A percentile compares a stretch with the other conserved stretches of the same genome.
phyloP scores from a whole-genome alignment of 306 rosid genomes.

The Alnus glutinosa region DNA sequence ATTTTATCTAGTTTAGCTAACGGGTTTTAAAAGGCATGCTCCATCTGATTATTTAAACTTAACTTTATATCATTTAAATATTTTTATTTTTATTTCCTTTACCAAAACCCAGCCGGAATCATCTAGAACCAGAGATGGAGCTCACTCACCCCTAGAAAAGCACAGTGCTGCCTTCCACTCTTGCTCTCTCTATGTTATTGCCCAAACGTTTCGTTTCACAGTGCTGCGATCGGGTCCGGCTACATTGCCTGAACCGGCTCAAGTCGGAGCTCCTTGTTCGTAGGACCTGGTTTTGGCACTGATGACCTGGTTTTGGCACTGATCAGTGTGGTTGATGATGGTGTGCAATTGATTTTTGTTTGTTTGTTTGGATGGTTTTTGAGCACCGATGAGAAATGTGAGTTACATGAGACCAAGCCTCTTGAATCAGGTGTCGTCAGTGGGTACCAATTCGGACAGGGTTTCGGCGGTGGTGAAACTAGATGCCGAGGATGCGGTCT shows the following conservation, averaged over 20 bases:
- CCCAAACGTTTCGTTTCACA: conserved; percentile 23
- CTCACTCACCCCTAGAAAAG: too few species aligned
- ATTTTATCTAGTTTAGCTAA: too few species aligned
- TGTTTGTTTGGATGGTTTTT: conserved; percentile 11
- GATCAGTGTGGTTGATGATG: conserved; percentile 21
- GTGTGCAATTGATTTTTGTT: not conserved
- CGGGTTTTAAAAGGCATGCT: too few species aligned
- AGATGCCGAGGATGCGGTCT: conserved; percentile 48
- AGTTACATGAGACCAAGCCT: conserved; percentile 52
- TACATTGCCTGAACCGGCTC: conserved; percentile 11
- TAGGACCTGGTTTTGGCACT: conserved; percentile 2
- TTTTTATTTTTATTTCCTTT: too few species aligned
- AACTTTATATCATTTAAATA: too few species aligned
- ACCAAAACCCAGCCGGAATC: too few species aligned
- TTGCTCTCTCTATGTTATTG: conserved; percentile 36
- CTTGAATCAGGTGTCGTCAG: conserved; percentile 64
- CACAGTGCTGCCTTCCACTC: conserved; percentile 23
- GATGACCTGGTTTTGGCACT: not conserved
- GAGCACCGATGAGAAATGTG: conserved; percentile 42
- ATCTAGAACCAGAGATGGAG: too few species aligned
- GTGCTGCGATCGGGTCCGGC: conserved; percentile 32
- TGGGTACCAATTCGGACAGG: conserved; percentile 51
- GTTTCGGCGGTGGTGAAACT: conserved; percentile 37
- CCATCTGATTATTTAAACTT: too few species aligned
- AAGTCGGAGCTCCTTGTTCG: conserved; percentile 5